These are phyloP conservation scores for Fusarium sulawesiense DNA, from an alignment of 2,329 filamentous ascomycete species.

Conservation along the genomic window DNA sequence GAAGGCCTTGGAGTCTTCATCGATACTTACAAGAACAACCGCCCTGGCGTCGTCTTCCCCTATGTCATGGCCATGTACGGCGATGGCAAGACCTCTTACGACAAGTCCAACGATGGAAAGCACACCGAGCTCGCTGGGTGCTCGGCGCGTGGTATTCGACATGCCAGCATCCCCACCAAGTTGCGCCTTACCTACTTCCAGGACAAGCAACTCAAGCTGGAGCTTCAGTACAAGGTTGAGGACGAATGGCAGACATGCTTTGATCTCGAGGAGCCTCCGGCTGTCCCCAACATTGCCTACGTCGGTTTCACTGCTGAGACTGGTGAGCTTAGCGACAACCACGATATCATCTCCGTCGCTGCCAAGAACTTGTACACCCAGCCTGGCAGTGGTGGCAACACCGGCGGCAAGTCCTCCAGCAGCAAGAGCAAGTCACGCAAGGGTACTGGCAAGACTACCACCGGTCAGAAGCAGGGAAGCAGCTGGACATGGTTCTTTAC, in stretches of 20 bases:
- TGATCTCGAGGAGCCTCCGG: conserved; percentile 74
- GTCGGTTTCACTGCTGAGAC: conserved; percentile 88
- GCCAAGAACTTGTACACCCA: conserved; percentile 88
- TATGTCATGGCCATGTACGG: conserved; percentile 99
- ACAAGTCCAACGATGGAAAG: conserved; percentile 95
- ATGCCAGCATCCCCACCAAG: conserved; percentile 82
- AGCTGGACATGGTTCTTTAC: conserved; percentile 75
- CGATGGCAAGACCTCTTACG: conserved; percentile 88
- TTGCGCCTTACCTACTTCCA: conserved; percentile 94
- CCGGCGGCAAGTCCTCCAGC: conserved; percentile 52
- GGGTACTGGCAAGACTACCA: conserved; percentile 50
- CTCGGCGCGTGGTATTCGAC: conserved; percentile 91
- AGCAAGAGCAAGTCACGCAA: conserved; percentile 51
- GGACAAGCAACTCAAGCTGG: conserved; percentile 89
- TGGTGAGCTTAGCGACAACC: conserved; percentile 95
- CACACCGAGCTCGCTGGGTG: conserved; percentile 92
- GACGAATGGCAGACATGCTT: conserved; percentile 93
- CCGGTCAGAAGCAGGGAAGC: conserved; percentile 56
- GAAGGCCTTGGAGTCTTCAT: conserved; percentile 96
- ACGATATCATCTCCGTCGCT: conserved; percentile 90
- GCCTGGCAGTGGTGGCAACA: conserved; percentile 55
- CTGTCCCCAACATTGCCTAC: conserved; percentile 82
- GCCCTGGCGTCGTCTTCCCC: conserved; percentile 93
- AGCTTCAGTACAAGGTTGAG: conserved; percentile 93
- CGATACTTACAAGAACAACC: conserved; percentile 99